Evolutionary conservation across 371 early-diverging fungal species (phyloP), one percentile per base, ranked within the genome.

Genomic region (Syncephalastrum monosporum): DNA sequence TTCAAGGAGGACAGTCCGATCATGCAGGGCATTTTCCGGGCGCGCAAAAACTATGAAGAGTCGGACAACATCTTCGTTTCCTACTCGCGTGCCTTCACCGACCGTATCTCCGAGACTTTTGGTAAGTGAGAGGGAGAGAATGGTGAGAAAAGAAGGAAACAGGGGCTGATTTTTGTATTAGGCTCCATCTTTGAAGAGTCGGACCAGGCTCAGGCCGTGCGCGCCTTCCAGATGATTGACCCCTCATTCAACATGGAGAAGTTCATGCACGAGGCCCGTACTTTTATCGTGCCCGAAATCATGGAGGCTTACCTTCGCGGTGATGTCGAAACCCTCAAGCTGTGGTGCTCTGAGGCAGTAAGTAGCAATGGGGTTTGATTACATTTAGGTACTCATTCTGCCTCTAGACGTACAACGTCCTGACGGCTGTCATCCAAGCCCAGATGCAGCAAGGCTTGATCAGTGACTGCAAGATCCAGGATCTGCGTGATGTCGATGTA

Each of bases 271-370:
- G 97, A 97, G 61, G 88, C 88, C 42, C 88, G 95, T 57, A 89
- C 89, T 69, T 96, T 85, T 61, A 92, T 94, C 55, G 78, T 98
- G 60, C 98, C 99, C n/a, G 99, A 98, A 66, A 71, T 98, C 50
- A 83, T 97, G 77, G 99, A 98, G 63, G 96, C 96, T 2, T 95
- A 94, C 56, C 67, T 96, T 54, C 86, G 87, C 61, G 87, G 91
- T 42, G 96, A 98, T 63, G 75, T 81, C 3, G 89, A 82, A 44
- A 87, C 91, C 3, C 77, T 98, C 49, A 88, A 87, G 65, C 67
- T 87, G 53, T 98, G 97, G 96, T 94, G 95, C 73, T 92, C 92
- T 23, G 99, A 97, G 77, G 92, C 89, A 49, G 83, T 85, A 73
- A 72, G 78, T 42, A 4, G 7, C 17, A 5, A 0, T 25, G 23